These are phyloP conservation scores for Phytopythium cucurbitacearum DNA, from an alignment of 352 stramenopile species.

Conservation along the genomic window DNA sequence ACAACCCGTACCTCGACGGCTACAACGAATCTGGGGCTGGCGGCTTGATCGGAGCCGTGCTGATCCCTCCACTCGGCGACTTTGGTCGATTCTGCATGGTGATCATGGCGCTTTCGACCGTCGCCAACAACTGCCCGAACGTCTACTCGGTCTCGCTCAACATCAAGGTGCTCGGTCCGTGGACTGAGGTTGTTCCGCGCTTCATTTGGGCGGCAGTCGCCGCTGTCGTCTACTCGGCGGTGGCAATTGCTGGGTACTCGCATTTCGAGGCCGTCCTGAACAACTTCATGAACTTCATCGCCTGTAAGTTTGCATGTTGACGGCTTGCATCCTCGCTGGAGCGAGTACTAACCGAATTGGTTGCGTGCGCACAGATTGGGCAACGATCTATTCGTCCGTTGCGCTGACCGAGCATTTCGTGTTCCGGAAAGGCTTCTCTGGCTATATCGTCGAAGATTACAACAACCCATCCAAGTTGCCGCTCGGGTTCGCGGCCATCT, in stretches of 20 bases:
- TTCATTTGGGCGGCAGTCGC: conserved; percentile 35
- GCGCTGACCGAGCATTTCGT: conserved; percentile 33
- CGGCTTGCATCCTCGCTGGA: too few species aligned
- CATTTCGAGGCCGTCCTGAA: conserved; percentile 38
- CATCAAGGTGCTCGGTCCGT: conserved; percentile 33
- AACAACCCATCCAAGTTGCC: conserved; percentile 38
- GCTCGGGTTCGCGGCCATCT: conserved; percentile 32
- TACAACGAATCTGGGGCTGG: conserved; percentile 26
- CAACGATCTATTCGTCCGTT: conserved; percentile 33
- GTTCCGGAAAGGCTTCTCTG: conserved; percentile 37
- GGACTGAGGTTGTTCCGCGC: conserved; percentile 28
- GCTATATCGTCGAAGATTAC: conserved; percentile 39
- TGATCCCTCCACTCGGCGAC: conserved; percentile 27
- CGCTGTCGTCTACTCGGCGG: conserved; percentile 27
- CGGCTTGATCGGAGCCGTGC: conserved; percentile 28
- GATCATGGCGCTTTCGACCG: conserved; percentile 38
- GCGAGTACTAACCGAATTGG: too few species aligned
- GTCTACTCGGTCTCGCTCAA: conserved; percentile 49
- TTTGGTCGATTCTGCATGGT: conserved; percentile 43
- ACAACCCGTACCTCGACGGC: conserved; percentile 25
- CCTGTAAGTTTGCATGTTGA: conserved; percentile 4
- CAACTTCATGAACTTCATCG: conserved; percentile 57
- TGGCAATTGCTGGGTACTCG: conserved; percentile 32
- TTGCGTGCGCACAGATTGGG: conserved; percentile 14
- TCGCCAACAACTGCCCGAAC: conserved; percentile 52